A percentile compares a stretch with the other conserved stretches of the same genome.
These are phyloP conservation scores for Pilobolus umbonatus DNA, from an alignment of 192 early-diverging fungal species.

Conservation along the genomic window DNA sequence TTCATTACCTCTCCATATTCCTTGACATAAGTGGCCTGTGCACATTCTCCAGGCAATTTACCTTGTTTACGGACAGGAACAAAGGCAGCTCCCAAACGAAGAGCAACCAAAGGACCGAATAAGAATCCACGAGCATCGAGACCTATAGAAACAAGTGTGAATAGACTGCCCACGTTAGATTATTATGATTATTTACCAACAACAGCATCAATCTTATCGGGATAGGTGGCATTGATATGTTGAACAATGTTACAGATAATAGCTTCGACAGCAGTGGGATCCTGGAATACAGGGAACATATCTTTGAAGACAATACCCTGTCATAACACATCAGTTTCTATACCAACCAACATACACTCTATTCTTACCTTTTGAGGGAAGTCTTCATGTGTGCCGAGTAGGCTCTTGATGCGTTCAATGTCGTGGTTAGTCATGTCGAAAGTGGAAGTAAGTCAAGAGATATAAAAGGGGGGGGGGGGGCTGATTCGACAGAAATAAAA, in stretches of 20 bases:
- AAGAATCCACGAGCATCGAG: slow-evolving; percentile 98
- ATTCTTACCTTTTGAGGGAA: slow-evolving; percentile 40
- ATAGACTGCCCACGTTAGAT: background rate
- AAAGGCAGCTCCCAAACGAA: slow-evolving; percentile 84
- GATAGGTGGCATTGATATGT: slow-evolving; percentile 60
- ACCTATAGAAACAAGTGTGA: slow-evolving; percentile 33
- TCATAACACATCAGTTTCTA: background rate
- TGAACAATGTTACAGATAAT: slow-evolving; percentile 84
- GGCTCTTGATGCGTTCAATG: slow-evolving; percentile 37
- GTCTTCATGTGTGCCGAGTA: slow-evolving; percentile 36
- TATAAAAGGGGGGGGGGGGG: too few relatives aligned
- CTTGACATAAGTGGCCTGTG: slow-evolving; percentile 75
- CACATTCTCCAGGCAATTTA: slow-evolving; percentile 84
- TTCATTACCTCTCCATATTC: slow-evolving; percentile 82
- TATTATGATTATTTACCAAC: slow-evolving; percentile 55
- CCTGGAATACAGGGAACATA: slow-evolving; percentile 95
- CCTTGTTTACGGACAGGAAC: slow-evolving; percentile 95
- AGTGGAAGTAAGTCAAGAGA: too few relatives aligned
- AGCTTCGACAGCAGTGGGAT: slow-evolving; percentile 88
- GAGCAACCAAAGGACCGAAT: slow-evolving; percentile 87
- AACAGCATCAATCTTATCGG: slow-evolving; percentile 78
- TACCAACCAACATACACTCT: too few relatives aligned
- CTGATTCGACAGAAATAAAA: too few relatives aligned
- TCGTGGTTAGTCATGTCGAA: slow-evolving; percentile 30
- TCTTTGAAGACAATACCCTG: slow-evolving; percentile 96